Evolutionary conservation across 2,329 filamentous ascomycete species (phyloP).

Genomic region (Ceratocystis albifundus): DNA sequence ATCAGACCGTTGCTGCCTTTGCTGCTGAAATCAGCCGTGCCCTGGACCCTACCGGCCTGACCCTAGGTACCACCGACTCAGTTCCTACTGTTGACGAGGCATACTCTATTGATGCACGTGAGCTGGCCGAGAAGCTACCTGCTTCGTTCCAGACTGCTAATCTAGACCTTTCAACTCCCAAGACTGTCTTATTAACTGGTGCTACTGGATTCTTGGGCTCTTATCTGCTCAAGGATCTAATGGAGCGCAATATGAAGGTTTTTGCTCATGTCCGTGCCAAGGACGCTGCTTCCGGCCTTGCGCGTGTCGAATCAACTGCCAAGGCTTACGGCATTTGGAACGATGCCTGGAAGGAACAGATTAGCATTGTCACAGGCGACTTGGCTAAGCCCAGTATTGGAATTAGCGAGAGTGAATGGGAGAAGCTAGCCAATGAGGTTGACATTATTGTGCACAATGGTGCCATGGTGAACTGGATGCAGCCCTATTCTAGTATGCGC

Average conservation of each 20-base stretch:
- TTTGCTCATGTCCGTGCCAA: conserved; percentile 67
- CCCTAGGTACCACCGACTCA: conserved; percentile 28
- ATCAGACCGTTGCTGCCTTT: conserved; percentile 28
- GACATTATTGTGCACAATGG: conserved; percentile 77
- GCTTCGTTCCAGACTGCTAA: conserved; percentile 28
- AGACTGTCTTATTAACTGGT: conserved; percentile 70
- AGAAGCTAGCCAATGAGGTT: conserved; percentile 50
- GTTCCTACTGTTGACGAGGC: conserved; percentile 30
- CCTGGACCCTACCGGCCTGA: conserved; percentile 25
- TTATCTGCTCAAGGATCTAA: conserved; percentile 64
- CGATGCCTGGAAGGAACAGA: conserved; percentile 51
- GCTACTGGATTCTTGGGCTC: conserved; percentile 82
- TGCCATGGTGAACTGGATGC: conserved; percentile 70
- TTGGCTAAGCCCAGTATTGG: conserved; percentile 62
- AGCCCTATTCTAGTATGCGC: conserved; percentile 60
- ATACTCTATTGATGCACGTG: conserved; percentile 43
- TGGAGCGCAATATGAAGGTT: conserved; percentile 51
- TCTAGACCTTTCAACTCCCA: conserved; percentile 27
- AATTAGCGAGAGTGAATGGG: conserved; percentile 54
- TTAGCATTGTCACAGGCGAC: conserved; percentile 62
- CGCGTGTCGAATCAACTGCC: conserved; percentile 55
- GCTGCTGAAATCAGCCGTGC: conserved; percentile 28
- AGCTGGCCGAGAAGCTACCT: conserved; percentile 42
- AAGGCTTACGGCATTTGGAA: conserved; percentile 72
- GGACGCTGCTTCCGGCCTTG: conserved; percentile 46